Conservation (phyloP, 768 basidiomycete species). For the Leccinum barrowsii region DNA sequence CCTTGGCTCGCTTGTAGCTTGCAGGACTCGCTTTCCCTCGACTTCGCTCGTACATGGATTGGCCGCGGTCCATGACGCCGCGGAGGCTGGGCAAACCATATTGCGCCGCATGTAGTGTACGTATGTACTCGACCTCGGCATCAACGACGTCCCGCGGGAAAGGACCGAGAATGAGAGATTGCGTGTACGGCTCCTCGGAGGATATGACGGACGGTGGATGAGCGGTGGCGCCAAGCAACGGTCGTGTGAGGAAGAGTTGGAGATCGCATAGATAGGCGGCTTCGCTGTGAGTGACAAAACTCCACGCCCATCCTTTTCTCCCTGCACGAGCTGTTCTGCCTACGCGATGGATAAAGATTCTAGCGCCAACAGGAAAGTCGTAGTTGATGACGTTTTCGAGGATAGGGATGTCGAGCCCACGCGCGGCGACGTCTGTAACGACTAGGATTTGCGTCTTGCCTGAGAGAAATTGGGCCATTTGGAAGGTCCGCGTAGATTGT, state of each 20-base stretch:
- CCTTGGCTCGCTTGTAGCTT: slow-evolving; percentile 87
- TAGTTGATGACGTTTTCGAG: slow-evolving; percentile 97
- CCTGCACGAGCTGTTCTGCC: slow-evolving; percentile 96
- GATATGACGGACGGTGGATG: slow-evolving; percentile 33
- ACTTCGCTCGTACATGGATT: slow-evolving; percentile 91
- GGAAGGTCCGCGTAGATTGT: slow-evolving; percentile 81
- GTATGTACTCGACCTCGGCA: slow-evolving; percentile 78
- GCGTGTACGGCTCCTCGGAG: slow-evolving; percentile 63
- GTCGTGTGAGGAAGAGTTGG: slow-evolving; percentile 86
- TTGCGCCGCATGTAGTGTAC: slow-evolving; percentile 59
- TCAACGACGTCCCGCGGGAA: slow-evolving; percentile 80
- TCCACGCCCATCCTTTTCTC: slow-evolving; percentile 94
- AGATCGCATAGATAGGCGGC: slow-evolving; percentile 90
- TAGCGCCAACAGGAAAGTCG: slow-evolving; percentile 91
- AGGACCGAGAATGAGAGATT: slow-evolving; percentile 74
- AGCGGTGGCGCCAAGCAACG: slow-evolving; percentile 48
- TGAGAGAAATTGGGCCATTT: slow-evolving; percentile 88
- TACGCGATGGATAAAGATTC: slow-evolving; percentile 95
- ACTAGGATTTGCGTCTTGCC: slow-evolving; percentile 81
- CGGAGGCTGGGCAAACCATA: slow-evolving; percentile 63
- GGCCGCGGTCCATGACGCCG: slow-evolving; percentile 84
- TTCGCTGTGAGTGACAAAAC: slow-evolving; percentile 82
- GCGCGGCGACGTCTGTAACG: slow-evolving; percentile 96
- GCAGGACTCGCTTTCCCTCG: slow-evolving; percentile 85
- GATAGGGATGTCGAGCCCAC: slow-evolving; percentile 96